Conservation (phyloP, 2,329 filamentous ascomycete species). For the Fusarium tuaranense region DNA sequence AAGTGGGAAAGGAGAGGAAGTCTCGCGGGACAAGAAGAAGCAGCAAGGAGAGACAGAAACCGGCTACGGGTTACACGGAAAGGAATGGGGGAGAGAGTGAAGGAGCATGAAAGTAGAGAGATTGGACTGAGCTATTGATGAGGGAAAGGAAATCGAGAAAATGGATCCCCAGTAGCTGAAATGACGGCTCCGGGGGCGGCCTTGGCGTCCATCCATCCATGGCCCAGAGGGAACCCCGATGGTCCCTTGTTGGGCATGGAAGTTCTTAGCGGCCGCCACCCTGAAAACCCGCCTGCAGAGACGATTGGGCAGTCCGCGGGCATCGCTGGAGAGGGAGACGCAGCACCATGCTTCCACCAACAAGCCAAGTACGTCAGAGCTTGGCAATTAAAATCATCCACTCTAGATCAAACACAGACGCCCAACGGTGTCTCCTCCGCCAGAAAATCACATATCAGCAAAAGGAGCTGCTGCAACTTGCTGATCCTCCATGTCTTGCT, state of each 20-base stretch:
- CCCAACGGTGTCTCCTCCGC: not conserved
- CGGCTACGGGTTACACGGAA: conserved; percentile 1
- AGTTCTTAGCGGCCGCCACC: conserved; percentile 31
- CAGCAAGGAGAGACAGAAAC: conserved; percentile 9
- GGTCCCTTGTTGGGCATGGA: conserved; percentile 26
- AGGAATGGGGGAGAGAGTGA: conserved; percentile 24
- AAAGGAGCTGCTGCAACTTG: not conserved
- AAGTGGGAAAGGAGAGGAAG: conserved; percentile 22
- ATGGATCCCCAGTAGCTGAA: conserved; percentile 32
- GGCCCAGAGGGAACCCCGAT: not conserved
- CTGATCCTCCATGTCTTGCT: not conserved
- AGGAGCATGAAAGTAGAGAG: conserved; percentile 29
- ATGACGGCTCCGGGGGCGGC: conserved; percentile 34
- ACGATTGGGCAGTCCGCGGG: conserved; percentile 20
- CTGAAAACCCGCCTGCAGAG: conserved; percentile 10
- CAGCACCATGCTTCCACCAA: not conserved
- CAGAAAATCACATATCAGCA: not conserved
- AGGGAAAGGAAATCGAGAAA: conserved; percentile 22
- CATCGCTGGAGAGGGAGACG: conserved; percentile 3
- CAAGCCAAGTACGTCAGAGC: not conserved
- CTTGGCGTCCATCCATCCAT: conserved; percentile 25
- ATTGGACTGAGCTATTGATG: conserved; percentile 24
- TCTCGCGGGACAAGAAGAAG: conserved; percentile 3
- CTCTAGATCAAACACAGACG: not conserved
- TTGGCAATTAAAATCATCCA: conserved; percentile 1